Evolutionary conservation across 2,329 filamentous ascomycete genomes (phyloP).

Genomic region (Pyrenophora teres): DNA sequence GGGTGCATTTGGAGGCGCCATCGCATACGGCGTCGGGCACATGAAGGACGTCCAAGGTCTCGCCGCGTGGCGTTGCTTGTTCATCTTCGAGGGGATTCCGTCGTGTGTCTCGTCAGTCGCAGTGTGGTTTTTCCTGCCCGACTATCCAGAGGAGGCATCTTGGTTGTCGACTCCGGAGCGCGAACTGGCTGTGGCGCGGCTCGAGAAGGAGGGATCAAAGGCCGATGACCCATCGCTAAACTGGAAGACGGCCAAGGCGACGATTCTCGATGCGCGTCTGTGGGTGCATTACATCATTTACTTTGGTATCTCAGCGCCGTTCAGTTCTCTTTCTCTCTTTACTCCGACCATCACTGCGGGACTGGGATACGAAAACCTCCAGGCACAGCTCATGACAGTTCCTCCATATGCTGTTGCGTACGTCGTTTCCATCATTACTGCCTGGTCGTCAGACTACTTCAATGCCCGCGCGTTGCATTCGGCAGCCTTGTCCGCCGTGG

Average conservation of each 20-base stretch:
- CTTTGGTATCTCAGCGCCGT: conserved; percentile 31
- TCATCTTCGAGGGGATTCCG: conserved; percentile 34
- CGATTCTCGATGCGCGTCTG: conserved; percentile 56
- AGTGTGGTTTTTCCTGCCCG: conserved; percentile 55
- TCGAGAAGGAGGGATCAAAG: conserved; percentile 52
- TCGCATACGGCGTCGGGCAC: conserved; percentile 58
- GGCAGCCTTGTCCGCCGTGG: conserved; percentile 48
- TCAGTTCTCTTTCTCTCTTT: conserved; percentile 57
- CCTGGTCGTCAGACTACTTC: conserved; percentile 28
- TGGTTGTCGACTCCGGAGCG: conserved; percentile 54
- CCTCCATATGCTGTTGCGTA: conserved; percentile 69
- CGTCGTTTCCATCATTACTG: conserved; percentile 49
- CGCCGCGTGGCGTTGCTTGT: conserved; percentile 40
- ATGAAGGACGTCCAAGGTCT: conserved; percentile 44
- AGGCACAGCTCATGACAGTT: conserved; percentile 69
- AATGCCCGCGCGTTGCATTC: conserved; percentile 56
- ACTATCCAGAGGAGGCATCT: conserved; percentile 55
- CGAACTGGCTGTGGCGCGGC: conserved; percentile 41
- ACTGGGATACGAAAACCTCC: conserved; percentile 57
- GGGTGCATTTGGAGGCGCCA: conserved; percentile 60
- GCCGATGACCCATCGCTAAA: conserved; percentile 46
- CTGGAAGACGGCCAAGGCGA: conserved; percentile 55
- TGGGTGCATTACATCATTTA: conserved; percentile 57
- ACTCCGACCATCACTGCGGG: conserved; percentile 69
- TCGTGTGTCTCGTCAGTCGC: conserved; percentile 24